These are phyloP conservation scores for Dictyophora rubrovolvata DNA, from an alignment of 768 basidiomycete genomes.

Conservation along the genomic window DNA sequence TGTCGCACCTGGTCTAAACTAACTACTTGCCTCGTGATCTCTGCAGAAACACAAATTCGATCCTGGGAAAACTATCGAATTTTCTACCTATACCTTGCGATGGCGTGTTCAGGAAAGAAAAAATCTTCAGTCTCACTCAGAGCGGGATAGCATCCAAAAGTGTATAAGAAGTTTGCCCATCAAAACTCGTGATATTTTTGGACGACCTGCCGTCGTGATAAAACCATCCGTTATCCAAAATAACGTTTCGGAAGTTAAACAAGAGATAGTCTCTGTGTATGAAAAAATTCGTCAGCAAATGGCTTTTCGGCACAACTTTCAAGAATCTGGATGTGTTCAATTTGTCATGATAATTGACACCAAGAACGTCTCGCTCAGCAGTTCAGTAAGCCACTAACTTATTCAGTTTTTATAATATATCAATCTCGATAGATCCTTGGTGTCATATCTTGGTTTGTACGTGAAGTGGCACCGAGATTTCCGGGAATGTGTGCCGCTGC, in stretches of 20 bases:
- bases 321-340: constrained; percentile 41
- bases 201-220: constrained; percentile 55
- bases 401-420: constrained; percentile 5
- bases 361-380: constrained; percentile 42
- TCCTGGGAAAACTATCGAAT: constrained; percentile 50
- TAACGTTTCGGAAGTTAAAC: constrained; percentile 28
- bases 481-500: constrained; percentile 75
- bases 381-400: constrained; percentile 34
- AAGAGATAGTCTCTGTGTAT: constrained; percentile 36
- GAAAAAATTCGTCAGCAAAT: constrained; percentile 47
- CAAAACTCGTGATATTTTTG: constrained; percentile 46
- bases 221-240: constrained; percentile 33
- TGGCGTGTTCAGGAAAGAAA: constrained; percentile 33
- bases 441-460: constrained; percentile 51
- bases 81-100: constrained; percentile 40
- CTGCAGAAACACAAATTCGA: constrained; percentile 61
- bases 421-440: constrained; percentile 41
- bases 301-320: constrained; percentile 23
- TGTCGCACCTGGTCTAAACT: constrained; percentile 9
- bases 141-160: constrained; percentile 15
- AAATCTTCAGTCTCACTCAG: background rate
- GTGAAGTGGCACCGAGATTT: constrained; percentile 59
- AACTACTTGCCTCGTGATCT: too few relatives aligned
- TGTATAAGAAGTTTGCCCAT: constrained; percentile 46
- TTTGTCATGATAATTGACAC: constrained; percentile 63